These are phyloP conservation scores for Sclerotinia minor DNA, from an alignment of 2,329 filamentous ascomycete species.

Conservation along the genomic window DNA sequence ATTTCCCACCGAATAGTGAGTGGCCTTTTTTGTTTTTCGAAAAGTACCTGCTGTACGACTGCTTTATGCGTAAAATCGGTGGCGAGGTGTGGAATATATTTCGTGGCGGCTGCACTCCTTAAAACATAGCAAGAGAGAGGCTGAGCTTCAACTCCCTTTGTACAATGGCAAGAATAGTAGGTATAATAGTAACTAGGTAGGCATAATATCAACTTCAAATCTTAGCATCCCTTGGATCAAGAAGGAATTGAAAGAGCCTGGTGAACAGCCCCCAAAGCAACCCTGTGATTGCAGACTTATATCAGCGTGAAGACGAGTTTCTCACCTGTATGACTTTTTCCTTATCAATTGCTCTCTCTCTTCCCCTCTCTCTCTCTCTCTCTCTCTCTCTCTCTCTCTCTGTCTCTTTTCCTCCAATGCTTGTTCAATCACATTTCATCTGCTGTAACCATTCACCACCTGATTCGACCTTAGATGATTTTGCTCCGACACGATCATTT, in stretches of 20 bases:
- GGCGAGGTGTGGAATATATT: not conserved
- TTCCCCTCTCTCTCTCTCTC: no score
- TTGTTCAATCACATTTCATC: slow-evolving; percentile 4
- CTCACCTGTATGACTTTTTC: not conserved
- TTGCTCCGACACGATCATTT: slow-evolving; percentile 9
- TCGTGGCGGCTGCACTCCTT: slow-evolving; percentile 5
- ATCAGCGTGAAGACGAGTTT: not conserved
- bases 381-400: no score
- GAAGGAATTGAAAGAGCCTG: not conserved
- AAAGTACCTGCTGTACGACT: not conserved
- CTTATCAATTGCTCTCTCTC: not conserved
- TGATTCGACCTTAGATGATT: slow-evolving; percentile 6
- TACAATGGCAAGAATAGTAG: not conserved
- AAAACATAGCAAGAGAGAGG: not conserved
- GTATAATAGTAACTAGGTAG: no score
- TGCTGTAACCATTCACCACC: not conserved
- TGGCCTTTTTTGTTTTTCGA: not conserved
- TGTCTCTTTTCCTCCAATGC: no score
- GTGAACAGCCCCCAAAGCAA: not conserved
- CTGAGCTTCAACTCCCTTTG: slow-evolving; percentile 17
- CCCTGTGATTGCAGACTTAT: slow-evolving; percentile 1
- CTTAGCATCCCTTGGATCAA: slow-evolving; percentile 12
- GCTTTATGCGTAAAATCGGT: not conserved
- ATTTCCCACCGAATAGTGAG: not conserved
- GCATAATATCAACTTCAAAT: not conserved